Conservation (phyloP, 2,329 filamentous ascomycete species). For the Nemania abortiva region DNA sequence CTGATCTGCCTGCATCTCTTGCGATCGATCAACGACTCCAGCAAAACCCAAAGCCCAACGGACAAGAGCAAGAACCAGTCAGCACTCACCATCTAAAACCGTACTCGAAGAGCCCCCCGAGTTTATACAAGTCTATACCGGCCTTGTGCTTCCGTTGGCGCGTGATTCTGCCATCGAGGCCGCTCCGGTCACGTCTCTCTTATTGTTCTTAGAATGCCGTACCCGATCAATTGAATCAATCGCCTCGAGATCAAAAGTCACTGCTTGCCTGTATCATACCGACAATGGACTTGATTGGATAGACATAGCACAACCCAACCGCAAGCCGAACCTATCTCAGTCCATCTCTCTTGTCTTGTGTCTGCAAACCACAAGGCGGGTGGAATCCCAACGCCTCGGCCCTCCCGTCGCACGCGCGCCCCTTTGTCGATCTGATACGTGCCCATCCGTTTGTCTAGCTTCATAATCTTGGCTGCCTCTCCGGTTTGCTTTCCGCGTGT, state of each 20-base stretch:
- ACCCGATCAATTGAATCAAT: slow-evolving; percentile 36
- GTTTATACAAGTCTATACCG: neutral
- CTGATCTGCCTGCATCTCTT: slow-evolving; percentile 11
- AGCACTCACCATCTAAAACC: neutral
- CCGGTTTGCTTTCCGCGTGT: neutral
- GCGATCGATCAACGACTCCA: slow-evolving; percentile 9
- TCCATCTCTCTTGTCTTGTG: slow-evolving; percentile 12
- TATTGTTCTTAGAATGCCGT: slow-evolving; percentile 18
- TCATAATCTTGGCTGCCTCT: neutral
- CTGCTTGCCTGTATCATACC: slow-evolving; percentile 7
- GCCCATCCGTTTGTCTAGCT: neutral
- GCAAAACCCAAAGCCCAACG: slow-evolving; percentile 7
- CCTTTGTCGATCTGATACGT: slow-evolving; percentile 9
- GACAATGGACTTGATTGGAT: slow-evolving; percentile 35
- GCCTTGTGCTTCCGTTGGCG: neutral
- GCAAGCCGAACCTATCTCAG: slow-evolving; percentile 19
- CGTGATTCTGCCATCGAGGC: slow-evolving; percentile 8
- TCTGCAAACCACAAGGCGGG: slow-evolving; percentile 12
- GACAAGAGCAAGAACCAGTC: slow-evolving; percentile 1
- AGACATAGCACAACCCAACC: slow-evolving; percentile 27
- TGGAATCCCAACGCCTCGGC: neutral
- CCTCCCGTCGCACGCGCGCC: slow-evolving; percentile 5
- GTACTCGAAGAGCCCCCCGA: neutral
- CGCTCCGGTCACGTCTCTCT: neutral
- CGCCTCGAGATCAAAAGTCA: slow-evolving; percentile 12